Percentiles rank a stretch among this genome's conserved stretches.
Evolutionary conservation across 2,329 filamentous ascomycete genomes (phyloP).

Genomic region (Tolypocladium tundrense): DNA sequence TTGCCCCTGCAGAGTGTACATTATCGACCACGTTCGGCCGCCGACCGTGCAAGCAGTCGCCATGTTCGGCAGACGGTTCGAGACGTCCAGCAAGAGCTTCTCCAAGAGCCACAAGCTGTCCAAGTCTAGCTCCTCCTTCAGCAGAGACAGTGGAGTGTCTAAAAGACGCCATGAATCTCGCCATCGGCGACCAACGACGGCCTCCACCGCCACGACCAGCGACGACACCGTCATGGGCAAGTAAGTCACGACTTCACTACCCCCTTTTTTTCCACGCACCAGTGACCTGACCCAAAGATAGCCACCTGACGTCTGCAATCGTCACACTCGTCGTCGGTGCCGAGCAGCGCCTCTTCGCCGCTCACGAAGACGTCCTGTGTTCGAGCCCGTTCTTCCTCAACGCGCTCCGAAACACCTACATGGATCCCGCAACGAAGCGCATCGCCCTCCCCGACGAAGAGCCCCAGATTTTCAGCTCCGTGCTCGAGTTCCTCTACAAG

Average conservation of each 20-base stretch:
- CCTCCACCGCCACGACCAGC: conserved; percentile 26
- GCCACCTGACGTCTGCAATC: conserved; percentile 54
- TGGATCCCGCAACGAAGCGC: conserved; percentile 42
- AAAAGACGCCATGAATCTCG: conserved; percentile 44
- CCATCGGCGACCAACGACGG: conserved; percentile 36
- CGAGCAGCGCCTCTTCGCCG: conserved; percentile 79
- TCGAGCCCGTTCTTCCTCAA: conserved; percentile 64
- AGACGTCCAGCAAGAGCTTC: conserved; percentile 39
- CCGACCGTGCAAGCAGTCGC: conserved; percentile 4
- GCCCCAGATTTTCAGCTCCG: conserved; percentile 80
- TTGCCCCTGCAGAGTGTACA: neutral
- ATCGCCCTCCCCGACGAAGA: conserved; percentile 77
- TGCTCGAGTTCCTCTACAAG: conserved; percentile 89
- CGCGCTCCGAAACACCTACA: conserved; percentile 23
- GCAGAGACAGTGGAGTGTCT: conserved; percentile 41
- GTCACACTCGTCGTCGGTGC: conserved; percentile 73
- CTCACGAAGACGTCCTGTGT: conserved; percentile 76
- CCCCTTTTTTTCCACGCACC: neutral
- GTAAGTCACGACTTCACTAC: conserved; percentile 21
- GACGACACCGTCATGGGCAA: conserved; percentile 31
- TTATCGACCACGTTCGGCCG: neutral
- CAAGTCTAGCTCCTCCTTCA: conserved; percentile 45
- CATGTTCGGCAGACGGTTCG: conserved; percentile 39
- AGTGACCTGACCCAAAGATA: conserved; percentile 14
- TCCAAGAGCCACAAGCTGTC: conserved; percentile 39